Conservation (phyloP, 768 basidiomycete species). For the Tylopilus cervinicoccineus region DNA sequence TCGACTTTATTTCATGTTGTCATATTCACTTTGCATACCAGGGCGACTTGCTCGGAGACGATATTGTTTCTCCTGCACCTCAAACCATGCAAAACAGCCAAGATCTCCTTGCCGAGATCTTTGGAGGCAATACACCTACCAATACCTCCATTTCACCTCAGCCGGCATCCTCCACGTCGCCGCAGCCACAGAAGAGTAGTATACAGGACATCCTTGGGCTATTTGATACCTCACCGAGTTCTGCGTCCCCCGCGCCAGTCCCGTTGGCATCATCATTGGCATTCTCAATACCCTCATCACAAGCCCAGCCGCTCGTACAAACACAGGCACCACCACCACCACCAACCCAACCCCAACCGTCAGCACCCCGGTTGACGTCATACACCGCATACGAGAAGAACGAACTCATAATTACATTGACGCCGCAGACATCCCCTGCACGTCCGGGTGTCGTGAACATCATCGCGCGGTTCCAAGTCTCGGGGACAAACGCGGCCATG, state of each 20-base stretch:
- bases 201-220: conserved; percentile 91
- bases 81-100: conserved; percentile 60
- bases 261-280: conserved; percentile 32
- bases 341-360: conserved; percentile 30
- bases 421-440: conserved; percentile 75
- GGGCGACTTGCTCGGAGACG: conserved; percentile 84
- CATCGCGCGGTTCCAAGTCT: conserved; percentile 78
- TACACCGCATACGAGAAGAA: conserved; percentile 94
- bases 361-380: conserved; percentile 52
- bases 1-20: background rate
- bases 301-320: conserved; percentile 29
- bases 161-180: conserved; percentile 38
- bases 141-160: conserved; percentile 25
- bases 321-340: conserved; percentile 30
- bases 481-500: conserved; percentile 47
- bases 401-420: conserved; percentile 82
- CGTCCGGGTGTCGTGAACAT: conserved; percentile 92
- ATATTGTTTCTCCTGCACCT: conserved; percentile 43
- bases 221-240: conserved; percentile 55
- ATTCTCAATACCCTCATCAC: conserved; percentile 37
- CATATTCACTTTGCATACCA: conserved; percentile 10
- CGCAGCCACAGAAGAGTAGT: conserved; percentile 50
- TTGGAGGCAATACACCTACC: conserved; percentile 50
- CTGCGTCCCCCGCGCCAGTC: conserved; percentile 22
- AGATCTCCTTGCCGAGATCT: conserved; percentile 90